These are phyloP conservation scores for Clitopilus passeckerianus DNA, from an alignment of 768 basidiomycete species.

Conservation along the genomic window DNA sequence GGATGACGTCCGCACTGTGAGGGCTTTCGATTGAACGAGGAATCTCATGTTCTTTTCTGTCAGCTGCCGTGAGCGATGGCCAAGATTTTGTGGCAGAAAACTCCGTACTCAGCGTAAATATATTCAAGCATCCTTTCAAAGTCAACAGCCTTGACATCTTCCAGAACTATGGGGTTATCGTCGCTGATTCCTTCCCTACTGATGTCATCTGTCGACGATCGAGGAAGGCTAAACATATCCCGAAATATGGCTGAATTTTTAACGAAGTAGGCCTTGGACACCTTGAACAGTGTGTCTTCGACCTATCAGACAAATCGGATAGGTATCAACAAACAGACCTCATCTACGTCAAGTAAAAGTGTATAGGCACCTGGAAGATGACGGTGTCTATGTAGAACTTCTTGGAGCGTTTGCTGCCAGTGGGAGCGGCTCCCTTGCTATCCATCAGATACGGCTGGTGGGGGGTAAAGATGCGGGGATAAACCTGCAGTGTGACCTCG, in stretches of 20 bases:
- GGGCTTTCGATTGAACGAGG: too few relatives aligned
- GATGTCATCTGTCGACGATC: not conserved
- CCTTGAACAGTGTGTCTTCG: not conserved
- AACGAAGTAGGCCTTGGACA: not conserved
- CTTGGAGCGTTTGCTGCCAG: not conserved
- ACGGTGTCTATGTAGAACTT: not conserved
- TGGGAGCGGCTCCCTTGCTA: too few relatives aligned
- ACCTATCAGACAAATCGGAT: not conserved
- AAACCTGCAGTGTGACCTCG: too few relatives aligned
- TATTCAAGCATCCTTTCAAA: slow-evolving; percentile 11
- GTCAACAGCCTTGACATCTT: slow-evolving; percentile 7
- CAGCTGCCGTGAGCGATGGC: too few relatives aligned
- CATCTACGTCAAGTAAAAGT: not conserved
- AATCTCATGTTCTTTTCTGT: too few relatives aligned
- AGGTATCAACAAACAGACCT: not conserved
- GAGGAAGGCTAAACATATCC: not conserved
- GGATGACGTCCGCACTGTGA: too few relatives aligned
- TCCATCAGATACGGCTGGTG: too few relatives aligned
- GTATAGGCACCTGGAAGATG: not conserved
- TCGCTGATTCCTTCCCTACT: slow-evolving; percentile 5
- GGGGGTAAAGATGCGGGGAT: too few relatives aligned
- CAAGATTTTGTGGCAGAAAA: too few relatives aligned
- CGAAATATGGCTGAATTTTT: not conserved
- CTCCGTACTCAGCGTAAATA: slow-evolving; percentile 10
- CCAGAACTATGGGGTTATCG: slow-evolving; percentile 5